phyloP scores from a whole-genome alignment of 495 filamentous ascomycete species.

The Penicillium psychrofluorescens region DNA sequence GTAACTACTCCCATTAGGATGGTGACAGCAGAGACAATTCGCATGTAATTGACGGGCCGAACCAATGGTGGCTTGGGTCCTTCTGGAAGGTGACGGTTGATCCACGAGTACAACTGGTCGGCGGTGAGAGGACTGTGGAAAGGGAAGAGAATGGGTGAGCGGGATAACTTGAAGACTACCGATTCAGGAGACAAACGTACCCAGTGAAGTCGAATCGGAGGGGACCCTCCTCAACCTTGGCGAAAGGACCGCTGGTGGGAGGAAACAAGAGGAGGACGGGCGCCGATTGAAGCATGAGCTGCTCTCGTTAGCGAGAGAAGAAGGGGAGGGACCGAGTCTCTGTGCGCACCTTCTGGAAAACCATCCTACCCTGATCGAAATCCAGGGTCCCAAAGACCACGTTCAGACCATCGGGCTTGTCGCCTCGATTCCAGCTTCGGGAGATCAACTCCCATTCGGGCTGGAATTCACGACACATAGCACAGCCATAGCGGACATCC shows the following conservation, averaged over 20 bases:
- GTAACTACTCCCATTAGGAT: slow-evolving; percentile 60
- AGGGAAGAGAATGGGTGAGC: neutral
- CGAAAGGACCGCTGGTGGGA: slow-evolving; percentile 78
- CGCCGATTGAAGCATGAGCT: slow-evolving; percentile 93
- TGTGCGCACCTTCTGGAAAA: slow-evolving; percentile 74
- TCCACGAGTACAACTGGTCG: slow-evolving; percentile 71
- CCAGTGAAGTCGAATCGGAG: slow-evolving; percentile 81
- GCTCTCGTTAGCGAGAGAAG: slow-evolving; percentile 1
- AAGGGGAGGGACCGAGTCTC: neutral
- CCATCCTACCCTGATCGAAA: slow-evolving; percentile 74
- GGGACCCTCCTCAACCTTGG: slow-evolving; percentile 61
- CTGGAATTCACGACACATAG: slow-evolving; percentile 82
- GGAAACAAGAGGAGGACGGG: slow-evolving; percentile 85
- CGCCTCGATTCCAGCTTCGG: slow-evolving; percentile 79
- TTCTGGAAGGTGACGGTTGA: slow-evolving; percentile 68
- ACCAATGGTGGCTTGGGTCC: slow-evolving; percentile 66
- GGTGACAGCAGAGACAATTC: slow-evolving; percentile 60
- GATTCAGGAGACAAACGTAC: slow-evolving; percentile 38
- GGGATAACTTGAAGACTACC: neutral
- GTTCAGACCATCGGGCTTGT: slow-evolving; percentile 63
- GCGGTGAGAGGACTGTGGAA: slow-evolving; percentile 59
- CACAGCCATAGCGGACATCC: slow-evolving; percentile 77
- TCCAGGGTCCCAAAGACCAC: slow-evolving; percentile 83
- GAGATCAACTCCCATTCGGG: slow-evolving; percentile 89
- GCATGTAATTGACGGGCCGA: slow-evolving; percentile 82